Base-by-base conservation (phyloP, 331 rosid species). In the Quercus tomentella region DNA sequence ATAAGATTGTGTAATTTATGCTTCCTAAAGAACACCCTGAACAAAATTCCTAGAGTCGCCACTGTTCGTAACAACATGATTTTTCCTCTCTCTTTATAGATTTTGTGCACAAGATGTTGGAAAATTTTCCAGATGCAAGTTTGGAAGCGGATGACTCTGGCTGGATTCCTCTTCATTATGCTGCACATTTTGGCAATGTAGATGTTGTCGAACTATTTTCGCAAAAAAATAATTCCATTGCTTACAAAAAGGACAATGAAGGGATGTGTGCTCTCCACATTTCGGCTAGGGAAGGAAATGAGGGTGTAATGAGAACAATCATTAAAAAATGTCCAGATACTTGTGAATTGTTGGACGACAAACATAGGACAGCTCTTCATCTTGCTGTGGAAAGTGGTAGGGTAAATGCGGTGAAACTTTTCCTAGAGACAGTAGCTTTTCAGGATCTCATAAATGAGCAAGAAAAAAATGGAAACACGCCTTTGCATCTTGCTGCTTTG, bases 391-490 rank as follows among this genome's bases (percentile, higher is more conserved):
- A n/a, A 6, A 4, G 23, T 7, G 21, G 37, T 6, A 37, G 15
- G 14, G 16, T 3, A 6, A 16, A 2, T 6, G 21, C 37, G 54
- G 41, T 69, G 9, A 16, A 41, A 8, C 17, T 22, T 1, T 12
- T 18, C 4, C 20, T 41, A 0, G 1, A 37, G 37, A 4, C 18
- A 6, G 0, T 0, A 0, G 20, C 4, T 2, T 61, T 75, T 41
- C 9, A 15, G 2, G 57, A 45, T 43, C 56, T 41, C 15, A 37
- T 75, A 8, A 75, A 43, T 17, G 58, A 41, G 57, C 22, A 25
- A 75, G 79, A 75, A 57, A 7, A 14, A 12, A 12, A 75, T 6
- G 79, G 79, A 75, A 75, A 75, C 18, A 75, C 60, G 3, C 26
- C 43, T 7, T 23, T 75, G 35, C 79, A 75, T 61, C 43, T 75